phyloP scores from a whole-genome alignment of 768 basidiomycete genomes.

The Russula virescens region DNA sequence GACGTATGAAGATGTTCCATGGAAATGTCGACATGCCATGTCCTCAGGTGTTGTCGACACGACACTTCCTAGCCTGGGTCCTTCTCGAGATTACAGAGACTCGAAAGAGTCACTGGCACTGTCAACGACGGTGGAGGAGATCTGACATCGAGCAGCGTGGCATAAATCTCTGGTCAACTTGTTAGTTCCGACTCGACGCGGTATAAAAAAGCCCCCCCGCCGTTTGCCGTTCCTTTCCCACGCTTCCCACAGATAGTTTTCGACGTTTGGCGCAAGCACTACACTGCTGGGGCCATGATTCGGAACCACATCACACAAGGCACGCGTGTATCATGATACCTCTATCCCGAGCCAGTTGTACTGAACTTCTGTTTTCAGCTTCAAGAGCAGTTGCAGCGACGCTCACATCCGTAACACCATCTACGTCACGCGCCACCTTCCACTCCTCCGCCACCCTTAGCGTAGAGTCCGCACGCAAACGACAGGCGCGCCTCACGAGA shows the following conservation, averaged over 20 bases:
- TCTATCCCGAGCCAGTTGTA: not conserved
- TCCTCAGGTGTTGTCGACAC: slow-evolving; percentile 45
- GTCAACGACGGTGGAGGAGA: slow-evolving; percentile 47
- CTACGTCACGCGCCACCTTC: slow-evolving; percentile 31
- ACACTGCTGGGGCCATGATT: no score
- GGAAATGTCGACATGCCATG: slow-evolving; percentile 57
- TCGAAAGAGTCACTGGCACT: slow-evolving; percentile 55
- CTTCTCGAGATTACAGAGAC: slow-evolving; percentile 54
- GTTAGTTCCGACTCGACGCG: not conserved
- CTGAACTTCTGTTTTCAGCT: slow-evolving; percentile 24
- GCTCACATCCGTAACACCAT: slow-evolving; percentile 27
- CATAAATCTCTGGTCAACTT: slow-evolving; percentile 44
- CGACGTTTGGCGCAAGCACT: no score
- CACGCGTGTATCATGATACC: slow-evolving; percentile 14
- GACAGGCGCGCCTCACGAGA: slow-evolving; percentile 34
- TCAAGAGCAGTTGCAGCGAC: slow-evolving; percentile 41
- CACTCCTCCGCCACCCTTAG: slow-evolving; percentile 44
- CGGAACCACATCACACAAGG: slow-evolving; percentile 27
- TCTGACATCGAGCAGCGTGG: slow-evolving; percentile 59
- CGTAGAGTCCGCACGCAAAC: slow-evolving; percentile 31
- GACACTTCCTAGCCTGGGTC: slow-evolving; percentile 62
- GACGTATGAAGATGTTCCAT: slow-evolving; percentile 41
- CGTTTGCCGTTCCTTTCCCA: slow-evolving; percentile 33
- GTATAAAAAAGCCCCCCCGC: slow-evolving; percentile 25
- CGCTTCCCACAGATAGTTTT: slow-evolving; percentile 31